These are phyloP conservation scores for Candida sanyaensis DNA, from an alignment of 1,139 yeast species.

Conservation along the genomic window DNA sequence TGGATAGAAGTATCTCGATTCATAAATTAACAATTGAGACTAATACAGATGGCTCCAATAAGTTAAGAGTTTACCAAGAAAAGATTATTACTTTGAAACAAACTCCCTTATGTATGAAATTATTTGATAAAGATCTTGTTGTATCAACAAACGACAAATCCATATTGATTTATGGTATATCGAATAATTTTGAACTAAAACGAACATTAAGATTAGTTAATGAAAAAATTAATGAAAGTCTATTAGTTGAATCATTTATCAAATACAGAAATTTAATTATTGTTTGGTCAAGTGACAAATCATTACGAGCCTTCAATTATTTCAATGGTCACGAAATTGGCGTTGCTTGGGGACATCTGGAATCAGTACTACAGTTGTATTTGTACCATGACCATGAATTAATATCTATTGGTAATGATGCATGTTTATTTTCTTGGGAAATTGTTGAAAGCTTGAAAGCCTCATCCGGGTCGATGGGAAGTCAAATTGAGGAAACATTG, in stretches of 20 bases:
- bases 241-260: slow-evolving; percentile 44
- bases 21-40: slow-evolving; percentile 36
- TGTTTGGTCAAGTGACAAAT: slow-evolving; percentile 54
- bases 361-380: slow-evolving; percentile 46
- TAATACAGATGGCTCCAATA: slow-evolving; percentile 7
- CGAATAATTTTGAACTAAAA: slow-evolving; percentile 31
- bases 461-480: background rate
- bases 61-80: slow-evolving; percentile 28
- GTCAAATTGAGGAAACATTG: background rate
- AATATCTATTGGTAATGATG: slow-evolving; percentile 49
- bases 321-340: slow-evolving; percentile 46
- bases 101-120: slow-evolving; percentile 43
- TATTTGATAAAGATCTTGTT: slow-evolving; percentile 37
- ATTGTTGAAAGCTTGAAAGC: slow-evolving; percentile 13
- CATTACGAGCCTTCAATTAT: slow-evolving; percentile 52
- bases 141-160: slow-evolving; percentile 57
- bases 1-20: slow-evolving; percentile 58
- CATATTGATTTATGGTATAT: slow-evolving; percentile 39
- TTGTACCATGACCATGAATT: slow-evolving; percentile 20
- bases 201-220: slow-evolving; percentile 43
- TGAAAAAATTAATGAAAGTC: slow-evolving; percentile 36
- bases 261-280: slow-evolving; percentile 29
- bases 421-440: slow-evolving; percentile 55
- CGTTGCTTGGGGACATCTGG: slow-evolving; percentile 69
- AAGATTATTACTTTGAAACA: slow-evolving; percentile 52